Conservation (phyloP, 1,139 yeast species). For the Magnusiomyces magnusii region DNA sequence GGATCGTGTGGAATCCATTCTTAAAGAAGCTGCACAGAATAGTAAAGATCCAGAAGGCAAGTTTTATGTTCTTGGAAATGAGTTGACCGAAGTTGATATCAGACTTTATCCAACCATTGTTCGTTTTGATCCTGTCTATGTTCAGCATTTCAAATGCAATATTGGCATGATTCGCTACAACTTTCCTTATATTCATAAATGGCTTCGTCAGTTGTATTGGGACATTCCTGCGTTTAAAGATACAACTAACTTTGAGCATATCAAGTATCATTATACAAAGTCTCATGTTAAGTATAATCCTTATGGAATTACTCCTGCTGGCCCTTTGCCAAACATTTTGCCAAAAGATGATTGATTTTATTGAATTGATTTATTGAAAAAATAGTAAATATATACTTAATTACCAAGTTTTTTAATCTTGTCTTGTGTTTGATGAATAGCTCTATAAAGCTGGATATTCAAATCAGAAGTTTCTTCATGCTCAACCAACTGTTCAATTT, state of each 20-base stretch:
- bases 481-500: conserved; percentile 1
- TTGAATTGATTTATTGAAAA: too few relatives aligned
- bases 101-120: conserved; percentile 76
- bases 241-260: conserved; percentile 65
- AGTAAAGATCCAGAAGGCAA: neutral
- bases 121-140: conserved; percentile 86
- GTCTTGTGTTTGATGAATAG: neutral
- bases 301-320: conserved; percentile 73
- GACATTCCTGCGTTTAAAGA: conserved; percentile 63
- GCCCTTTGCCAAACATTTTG: conserved; percentile 71
- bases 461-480: neutral
- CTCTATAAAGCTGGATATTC: neutral
- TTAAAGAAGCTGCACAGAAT: conserved; percentile 44
- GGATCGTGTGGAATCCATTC: conserved; percentile 65
- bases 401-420: neutral
- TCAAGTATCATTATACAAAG: conserved; percentile 78
- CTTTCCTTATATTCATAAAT: conserved; percentile 68
- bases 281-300: conserved; percentile 65
- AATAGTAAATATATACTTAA: too few relatives aligned
- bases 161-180: conserved; percentile 71
- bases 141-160: conserved; percentile 93
- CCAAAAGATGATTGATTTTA: too few relatives aligned
- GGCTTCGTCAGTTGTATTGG: conserved; percentile 86
- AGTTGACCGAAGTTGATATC: conserved; percentile 82
- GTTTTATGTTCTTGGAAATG: conserved; percentile 51